Percentiles rank a stretch among this genome's conserved stretches.
Conservation (phyloP, 352 stramenopile species). For the Pythium diclinum region DNA sequence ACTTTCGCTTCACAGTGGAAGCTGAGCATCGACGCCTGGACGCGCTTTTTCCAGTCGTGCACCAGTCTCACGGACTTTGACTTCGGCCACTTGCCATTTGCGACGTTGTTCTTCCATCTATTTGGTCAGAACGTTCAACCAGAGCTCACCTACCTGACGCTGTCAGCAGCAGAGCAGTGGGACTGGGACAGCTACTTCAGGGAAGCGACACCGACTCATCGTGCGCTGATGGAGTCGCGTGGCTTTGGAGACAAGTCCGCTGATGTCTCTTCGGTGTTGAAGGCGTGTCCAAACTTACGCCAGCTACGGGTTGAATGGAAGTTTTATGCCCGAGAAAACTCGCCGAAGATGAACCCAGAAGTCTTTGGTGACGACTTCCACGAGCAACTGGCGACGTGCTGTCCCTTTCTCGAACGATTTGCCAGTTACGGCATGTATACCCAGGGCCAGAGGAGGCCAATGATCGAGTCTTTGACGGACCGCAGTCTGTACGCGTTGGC, state of each 20-base stretch:
- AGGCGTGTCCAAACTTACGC: constrained; percentile 5
- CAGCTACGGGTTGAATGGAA: not conserved
- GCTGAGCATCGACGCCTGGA: constrained; percentile 2
- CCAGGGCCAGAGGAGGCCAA: not conserved
- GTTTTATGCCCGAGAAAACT: not conserved
- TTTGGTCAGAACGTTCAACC: constrained; percentile 7
- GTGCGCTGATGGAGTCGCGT: not conserved
- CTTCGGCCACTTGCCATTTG: constrained; percentile 6
- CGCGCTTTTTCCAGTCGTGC: constrained; percentile 2
- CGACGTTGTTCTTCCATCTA: constrained; percentile 7
- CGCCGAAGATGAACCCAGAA: constrained; percentile 1
- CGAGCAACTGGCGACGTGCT: not conserved
- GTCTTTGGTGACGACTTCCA: constrained; percentile 13
- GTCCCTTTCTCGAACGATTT: not conserved
- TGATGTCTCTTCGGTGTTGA: not conserved
- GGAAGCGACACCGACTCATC: not conserved
- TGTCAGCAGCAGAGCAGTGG: not conserved
- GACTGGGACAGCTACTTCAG: not conserved
- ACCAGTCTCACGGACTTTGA: not conserved
- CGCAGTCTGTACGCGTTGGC: not conserved
- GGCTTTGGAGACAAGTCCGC: not conserved
- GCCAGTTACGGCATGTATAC: not conserved
- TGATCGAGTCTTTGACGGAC: not conserved
- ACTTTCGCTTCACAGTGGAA: not conserved
- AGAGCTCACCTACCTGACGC: not conserved